Evolutionary conservation across 140 eudicot species (phyloP).

Genomic region (Stevia rebaudiana): DNA sequence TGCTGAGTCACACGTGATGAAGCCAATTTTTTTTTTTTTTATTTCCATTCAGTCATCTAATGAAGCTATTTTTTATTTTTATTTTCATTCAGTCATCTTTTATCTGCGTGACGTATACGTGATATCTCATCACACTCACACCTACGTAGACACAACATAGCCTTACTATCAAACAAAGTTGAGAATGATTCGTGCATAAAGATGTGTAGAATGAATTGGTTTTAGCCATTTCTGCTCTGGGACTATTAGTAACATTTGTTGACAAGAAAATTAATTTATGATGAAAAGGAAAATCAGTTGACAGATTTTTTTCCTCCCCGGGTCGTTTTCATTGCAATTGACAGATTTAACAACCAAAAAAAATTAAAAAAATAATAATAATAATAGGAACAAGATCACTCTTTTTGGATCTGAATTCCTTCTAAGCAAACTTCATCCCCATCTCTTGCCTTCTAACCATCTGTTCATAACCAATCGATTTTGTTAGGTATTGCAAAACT

Average conservation of each 20-base stretch:
- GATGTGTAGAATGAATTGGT: constrained; percentile 10
- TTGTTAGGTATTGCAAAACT: constrained; percentile 12
- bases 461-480: constrained; percentile 32
- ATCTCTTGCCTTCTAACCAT: constrained; percentile 60
- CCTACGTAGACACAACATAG: too few relatives aligned
- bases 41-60: too few relatives aligned
- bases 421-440: constrained; percentile 25
- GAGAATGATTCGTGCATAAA: constrained; percentile 2
- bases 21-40: too few relatives aligned
- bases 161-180: background rate
- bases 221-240: constrained; percentile 8
- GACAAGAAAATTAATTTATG: constrained; percentile 38
- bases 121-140: too few relatives aligned
- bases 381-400: constrained; percentile 28
- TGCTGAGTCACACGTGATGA: too few relatives aligned
- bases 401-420: constrained; percentile 38
- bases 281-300: constrained; percentile 23
- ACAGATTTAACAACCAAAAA: constrained; percentile 23
- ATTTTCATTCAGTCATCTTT: too few relatives aligned
- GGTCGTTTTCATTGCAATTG: constrained; percentile 44
- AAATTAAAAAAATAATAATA: background rate
- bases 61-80: too few relatives aligned
- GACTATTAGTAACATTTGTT: constrained; percentile 15
- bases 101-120: too few relatives aligned
- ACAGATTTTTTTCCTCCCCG: constrained; percentile 14